These are phyloP conservation scores for Carpinus fangiana DNA, from an alignment of 306 rosid genomes.

Conservation along the genomic window DNA sequence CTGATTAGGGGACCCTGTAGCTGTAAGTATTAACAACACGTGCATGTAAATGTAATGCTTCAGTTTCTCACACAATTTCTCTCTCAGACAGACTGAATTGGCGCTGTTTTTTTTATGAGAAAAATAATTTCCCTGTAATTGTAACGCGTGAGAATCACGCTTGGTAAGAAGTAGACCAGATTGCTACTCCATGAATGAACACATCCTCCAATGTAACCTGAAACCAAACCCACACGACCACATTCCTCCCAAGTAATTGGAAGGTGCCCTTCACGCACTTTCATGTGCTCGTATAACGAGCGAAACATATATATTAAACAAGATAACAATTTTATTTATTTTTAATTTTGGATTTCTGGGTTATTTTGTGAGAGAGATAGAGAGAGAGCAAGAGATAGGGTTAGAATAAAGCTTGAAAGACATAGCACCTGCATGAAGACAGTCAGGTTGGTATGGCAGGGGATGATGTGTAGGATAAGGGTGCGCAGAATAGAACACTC, in stretches of 20 bases:
- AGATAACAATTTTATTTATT: no score
- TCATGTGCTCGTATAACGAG: slow-evolving; percentile 26
- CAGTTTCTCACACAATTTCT: not conserved
- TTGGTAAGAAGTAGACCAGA: not conserved
- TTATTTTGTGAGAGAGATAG: not conserved
- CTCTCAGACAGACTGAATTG: not conserved
- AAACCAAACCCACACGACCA: not conserved
- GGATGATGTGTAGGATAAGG: slow-evolving; percentile 79
- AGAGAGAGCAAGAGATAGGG: slow-evolving; percentile 11
- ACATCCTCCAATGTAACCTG: not conserved
- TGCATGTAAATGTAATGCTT: slow-evolving; percentile 28
- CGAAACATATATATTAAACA: no score
- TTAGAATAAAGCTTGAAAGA: not conserved
- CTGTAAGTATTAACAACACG: slow-evolving; percentile 40
- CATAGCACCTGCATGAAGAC: slow-evolving; percentile 65
- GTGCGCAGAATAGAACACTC: slow-evolving; percentile 63
- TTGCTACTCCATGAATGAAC: not conserved
- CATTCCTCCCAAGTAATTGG: slow-evolving; percentile 54
- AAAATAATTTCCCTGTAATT: not conserved
- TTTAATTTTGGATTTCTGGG: no score
- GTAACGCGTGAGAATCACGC: slow-evolving; percentile 13
- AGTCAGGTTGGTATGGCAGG: slow-evolving; percentile 64
- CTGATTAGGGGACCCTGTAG: slow-evolving; percentile 37
- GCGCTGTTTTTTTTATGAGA: not conserved
- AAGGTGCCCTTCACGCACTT: slow-evolving; percentile 49